These are phyloP conservation scores for Prunus yedoensis DNA, from an alignment of 331 rosid genomes.

Conservation along the genomic window DNA sequence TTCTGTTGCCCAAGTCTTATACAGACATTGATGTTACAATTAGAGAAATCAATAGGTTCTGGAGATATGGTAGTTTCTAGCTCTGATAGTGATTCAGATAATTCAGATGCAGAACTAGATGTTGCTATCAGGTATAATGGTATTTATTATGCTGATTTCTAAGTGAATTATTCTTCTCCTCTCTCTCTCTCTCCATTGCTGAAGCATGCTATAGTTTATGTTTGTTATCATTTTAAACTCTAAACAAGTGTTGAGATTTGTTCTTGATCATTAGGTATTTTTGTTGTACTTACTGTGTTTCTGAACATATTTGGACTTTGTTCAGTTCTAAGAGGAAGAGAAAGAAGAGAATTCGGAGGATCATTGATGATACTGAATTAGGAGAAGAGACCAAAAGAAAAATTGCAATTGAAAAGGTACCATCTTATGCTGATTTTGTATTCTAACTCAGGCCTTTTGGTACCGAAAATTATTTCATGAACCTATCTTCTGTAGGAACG, in stretches of 20 bases:
- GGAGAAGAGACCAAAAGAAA: too few species aligned
- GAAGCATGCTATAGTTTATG: background rate
- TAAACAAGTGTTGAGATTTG: background rate
- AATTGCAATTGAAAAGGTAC: too few species aligned
- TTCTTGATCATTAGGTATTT: background rate
- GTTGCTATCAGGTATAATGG: constrained; percentile 56
- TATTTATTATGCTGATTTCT: background rate
- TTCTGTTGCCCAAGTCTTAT: constrained; percentile 65
- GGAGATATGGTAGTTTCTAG: constrained; percentile 42
- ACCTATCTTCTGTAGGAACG: too few species aligned
- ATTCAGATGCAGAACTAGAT: constrained; percentile 48
- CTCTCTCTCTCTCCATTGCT: background rate
- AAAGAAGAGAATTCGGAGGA: too few species aligned
- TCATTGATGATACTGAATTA: too few species aligned
- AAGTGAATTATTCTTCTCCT: constrained; percentile 1
- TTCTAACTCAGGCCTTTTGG: too few species aligned
- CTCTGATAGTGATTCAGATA: constrained; percentile 78
- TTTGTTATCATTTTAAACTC: background rate
- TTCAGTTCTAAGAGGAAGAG: too few species aligned
- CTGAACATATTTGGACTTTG: too few species aligned
- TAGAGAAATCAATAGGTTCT: constrained; percentile 54
- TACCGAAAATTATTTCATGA: too few species aligned
- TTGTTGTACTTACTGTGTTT: background rate
- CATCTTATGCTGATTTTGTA: too few species aligned
- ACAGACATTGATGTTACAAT: constrained; percentile 44